Evolutionary conservation across 371 early-diverging fungal genomes (phyloP), one percentile per base, ranked within the genome.

Genomic region (Encephalitozoon intestinalis): DNA sequence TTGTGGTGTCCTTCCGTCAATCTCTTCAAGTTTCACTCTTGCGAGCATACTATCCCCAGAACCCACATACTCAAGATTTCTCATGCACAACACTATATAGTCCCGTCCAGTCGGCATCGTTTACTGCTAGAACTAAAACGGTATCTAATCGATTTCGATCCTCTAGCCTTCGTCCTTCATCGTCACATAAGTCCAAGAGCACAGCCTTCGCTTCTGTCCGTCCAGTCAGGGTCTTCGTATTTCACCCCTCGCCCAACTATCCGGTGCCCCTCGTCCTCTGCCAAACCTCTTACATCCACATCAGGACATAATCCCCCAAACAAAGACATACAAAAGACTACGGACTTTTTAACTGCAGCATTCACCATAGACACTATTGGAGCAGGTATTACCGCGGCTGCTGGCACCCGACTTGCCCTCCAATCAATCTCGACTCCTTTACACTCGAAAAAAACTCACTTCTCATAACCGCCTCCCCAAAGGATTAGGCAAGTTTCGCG

Each of bases 81-180:
- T 75, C 75, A 39, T 39, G 15, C 4, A 18, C 51, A 72, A 31
- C 18, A 78, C 53, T 78, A 31, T 73, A 70, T 79, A 63, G 87
- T 83, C 81, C 86, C 87, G 85, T 83, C 87, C 84, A 87, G 88
- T 88, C 86, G 88, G 88, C 88, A 88, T 89, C 85, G 87, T 89
- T 88, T 89, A 88, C 87, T 81, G 88, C 88, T 87, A 86, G 87
- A 88, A 88, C 88, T 88, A 88, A 86, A 84, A 85, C 87, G 87
- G 88, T 88, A 87, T 89, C 87, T 88, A 87, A 88, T 89, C 87
- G 83, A 86, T 86, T 88, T 89, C 81, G 87, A 88, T 88, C 87
- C 88, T 86, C 86, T 86, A 87, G 87, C 88, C 87, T 89, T 88
- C 87, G 87, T 87, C 86, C 88, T 88, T 87, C 87, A 88, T 89